These are phyloP conservation scores for Hypoxylon sp. DNA, from an alignment of 2,329 filamentous ascomycete genomes.

Conservation along the genomic window DNA sequence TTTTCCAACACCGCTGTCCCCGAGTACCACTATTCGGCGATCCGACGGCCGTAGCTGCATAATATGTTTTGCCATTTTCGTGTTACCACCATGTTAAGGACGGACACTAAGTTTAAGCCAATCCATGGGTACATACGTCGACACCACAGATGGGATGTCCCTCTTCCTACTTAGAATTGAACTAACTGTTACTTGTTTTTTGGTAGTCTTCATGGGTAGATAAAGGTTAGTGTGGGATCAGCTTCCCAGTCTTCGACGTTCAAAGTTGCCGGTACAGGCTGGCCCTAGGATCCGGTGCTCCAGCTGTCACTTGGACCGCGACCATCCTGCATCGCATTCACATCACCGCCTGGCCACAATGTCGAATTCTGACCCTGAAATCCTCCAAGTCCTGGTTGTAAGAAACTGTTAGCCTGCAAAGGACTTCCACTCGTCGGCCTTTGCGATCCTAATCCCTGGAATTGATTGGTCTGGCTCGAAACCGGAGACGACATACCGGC, in stretches of 20 bases:
- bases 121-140: too few species aligned
- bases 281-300: conserved; percentile 86
- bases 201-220: too few species aligned
- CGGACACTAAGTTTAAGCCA: too few species aligned
- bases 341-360: conserved; percentile 47
- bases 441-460: conserved; percentile 47
- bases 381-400: conserved; percentile 60
- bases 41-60: too few species aligned
- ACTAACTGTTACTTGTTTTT: too few species aligned
- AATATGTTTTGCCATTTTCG: too few species aligned
- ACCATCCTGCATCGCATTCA: conserved; percentile 61
- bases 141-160: too few species aligned
- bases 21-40: too few species aligned
- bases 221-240: too few species aligned
- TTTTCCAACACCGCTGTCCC: too few species aligned
- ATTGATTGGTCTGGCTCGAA: conserved; percentile 42
- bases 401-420: conserved; percentile 58
- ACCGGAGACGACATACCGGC: conserved; percentile 50
- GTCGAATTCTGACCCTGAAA: conserved; percentile 53
- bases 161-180: too few species aligned
- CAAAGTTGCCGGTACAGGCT: conserved; percentile 88
- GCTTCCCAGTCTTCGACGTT: conserved; percentile 99
- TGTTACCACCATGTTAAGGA: too few species aligned
- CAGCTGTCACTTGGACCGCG: conserved; percentile 85
- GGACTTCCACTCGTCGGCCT: conserved; percentile 54